Evolutionary conservation across 2,329 filamentous ascomycete genomes (phyloP).

Genomic region (Aureobasidium subglaciale): DNA sequence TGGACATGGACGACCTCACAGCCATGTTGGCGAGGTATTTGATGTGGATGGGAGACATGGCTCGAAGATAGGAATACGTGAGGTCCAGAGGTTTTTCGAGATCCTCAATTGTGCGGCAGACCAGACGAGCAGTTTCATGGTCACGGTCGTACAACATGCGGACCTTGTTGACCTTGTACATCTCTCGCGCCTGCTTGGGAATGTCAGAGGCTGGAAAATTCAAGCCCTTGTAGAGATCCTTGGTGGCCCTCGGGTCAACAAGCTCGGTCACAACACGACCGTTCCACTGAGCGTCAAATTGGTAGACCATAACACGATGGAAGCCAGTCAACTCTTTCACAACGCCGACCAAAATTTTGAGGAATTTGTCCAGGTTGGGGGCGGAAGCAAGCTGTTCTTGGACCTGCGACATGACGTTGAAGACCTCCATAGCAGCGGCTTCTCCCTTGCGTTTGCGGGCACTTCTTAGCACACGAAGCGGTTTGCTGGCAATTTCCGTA

Average conservation of each 20-base stretch:
- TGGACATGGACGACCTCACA: slow-evolving; percentile 89
- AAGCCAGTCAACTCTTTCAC: slow-evolving; percentile 87
- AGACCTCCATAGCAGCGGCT: slow-evolving; percentile 79
- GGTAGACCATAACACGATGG: slow-evolving; percentile 87
- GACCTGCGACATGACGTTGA: slow-evolving; percentile 86
- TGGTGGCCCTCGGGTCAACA: slow-evolving; percentile 70
- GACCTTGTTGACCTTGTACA: slow-evolving; percentile 87
- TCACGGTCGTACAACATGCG: slow-evolving; percentile 81
- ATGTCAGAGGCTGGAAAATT: slow-evolving; percentile 87
- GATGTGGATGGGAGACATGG: slow-evolving; percentile 84
- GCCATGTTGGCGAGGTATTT: slow-evolving; percentile 87
- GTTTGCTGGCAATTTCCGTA: slow-evolving; percentile 67
- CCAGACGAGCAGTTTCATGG: slow-evolving; percentile 68
- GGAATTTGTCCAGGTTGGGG: slow-evolving; percentile 60
- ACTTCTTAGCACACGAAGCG: slow-evolving; percentile 67
- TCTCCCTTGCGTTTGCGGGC: slow-evolving; percentile 70
- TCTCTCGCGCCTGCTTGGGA: slow-evolving; percentile 74
- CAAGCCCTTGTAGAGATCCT: slow-evolving; percentile 78
- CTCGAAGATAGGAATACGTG: slow-evolving; percentile 75
- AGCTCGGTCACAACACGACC: slow-evolving; percentile 82
- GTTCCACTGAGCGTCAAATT: slow-evolving; percentile 77
- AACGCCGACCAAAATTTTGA: slow-evolving; percentile 77
- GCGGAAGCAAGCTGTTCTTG: slow-evolving; percentile 78
- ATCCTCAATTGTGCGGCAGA: slow-evolving; percentile 69
- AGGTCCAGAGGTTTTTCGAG: slow-evolving; percentile 71